A percentile compares a stretch with the other conserved stretches of the same genome.
These are phyloP conservation scores for Nemania sp. DNA, from an alignment of 2,329 filamentous ascomycete species.

Conservation along the genomic window DNA sequence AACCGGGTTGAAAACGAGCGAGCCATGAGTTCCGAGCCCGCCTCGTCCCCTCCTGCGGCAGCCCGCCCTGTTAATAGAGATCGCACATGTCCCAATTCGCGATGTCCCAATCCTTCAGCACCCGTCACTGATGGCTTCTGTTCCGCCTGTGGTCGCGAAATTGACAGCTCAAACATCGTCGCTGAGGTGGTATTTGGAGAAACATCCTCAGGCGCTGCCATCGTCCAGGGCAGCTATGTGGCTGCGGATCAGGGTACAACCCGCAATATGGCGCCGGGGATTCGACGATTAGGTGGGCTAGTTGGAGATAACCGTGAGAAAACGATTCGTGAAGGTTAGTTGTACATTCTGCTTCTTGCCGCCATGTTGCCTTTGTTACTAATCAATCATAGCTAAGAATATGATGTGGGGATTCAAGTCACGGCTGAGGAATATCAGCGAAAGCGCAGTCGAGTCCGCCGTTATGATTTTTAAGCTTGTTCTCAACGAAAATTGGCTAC, in stretches of 20 bases:
- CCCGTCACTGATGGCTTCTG: conserved; percentile 68
- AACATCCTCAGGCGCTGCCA: conserved; percentile 78
- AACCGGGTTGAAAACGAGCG: conserved; percentile 33
- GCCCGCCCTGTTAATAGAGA: conserved; percentile 28
- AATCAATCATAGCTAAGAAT: conserved; percentile 45
- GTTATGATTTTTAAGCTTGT: conserved; percentile 77
- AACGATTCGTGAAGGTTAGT: conserved; percentile 55
- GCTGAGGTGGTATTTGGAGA: conserved; percentile 92
- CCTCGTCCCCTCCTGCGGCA: conserved; percentile 25
- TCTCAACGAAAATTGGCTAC: conserved; percentile 74
- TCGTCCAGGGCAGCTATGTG: conserved; percentile 89
- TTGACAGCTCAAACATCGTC: conserved; percentile 86
- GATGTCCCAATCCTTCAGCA: conserved; percentile 61
- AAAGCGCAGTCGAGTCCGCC: conserved; percentile 66
- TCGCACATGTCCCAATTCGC: conserved; percentile 57
- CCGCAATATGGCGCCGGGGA: conserved; percentile 66
- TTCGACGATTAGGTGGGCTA: conserved; percentile 60
- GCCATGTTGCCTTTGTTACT: background rate
- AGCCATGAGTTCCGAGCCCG: conserved; percentile 30
- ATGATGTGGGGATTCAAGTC: conserved; percentile 66
- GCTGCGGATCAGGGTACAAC: conserved; percentile 83
- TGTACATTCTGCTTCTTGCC: background rate
- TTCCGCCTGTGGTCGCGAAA: conserved; percentile 79
- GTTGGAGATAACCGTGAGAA: conserved; percentile 60
- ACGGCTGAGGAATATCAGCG: conserved; percentile 59